Percentiles rank a stretch among this genome's conserved stretches.
Conservation (phyloP, 148 eudicot species). For the Nepenthes gracilis region DNA sequence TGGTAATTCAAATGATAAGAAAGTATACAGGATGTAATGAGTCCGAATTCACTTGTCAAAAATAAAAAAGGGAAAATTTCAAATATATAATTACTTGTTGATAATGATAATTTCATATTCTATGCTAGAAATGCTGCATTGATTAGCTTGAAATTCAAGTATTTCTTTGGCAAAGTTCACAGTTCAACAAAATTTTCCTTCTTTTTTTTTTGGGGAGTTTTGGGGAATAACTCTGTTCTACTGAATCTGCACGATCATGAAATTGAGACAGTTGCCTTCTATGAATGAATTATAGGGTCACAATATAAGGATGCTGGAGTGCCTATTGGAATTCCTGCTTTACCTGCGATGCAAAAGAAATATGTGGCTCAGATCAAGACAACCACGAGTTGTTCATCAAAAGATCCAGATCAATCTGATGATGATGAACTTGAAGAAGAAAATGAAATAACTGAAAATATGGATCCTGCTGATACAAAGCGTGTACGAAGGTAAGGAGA, state of each 20-base stretch:
- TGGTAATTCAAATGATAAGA: too few relatives aligned
- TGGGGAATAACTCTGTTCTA: neutral
- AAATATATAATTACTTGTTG: too few relatives aligned
- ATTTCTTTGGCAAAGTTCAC: too few relatives aligned
- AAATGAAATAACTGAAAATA: constrained; percentile 41
- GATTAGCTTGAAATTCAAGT: too few relatives aligned
- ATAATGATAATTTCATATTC: too few relatives aligned
- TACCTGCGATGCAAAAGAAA: constrained; percentile 54
- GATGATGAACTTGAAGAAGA: constrained; percentile 95
- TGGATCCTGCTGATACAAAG: constrained; percentile 68
- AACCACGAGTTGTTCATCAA: constrained; percentile 80
- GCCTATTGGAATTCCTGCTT: constrained; percentile 45
- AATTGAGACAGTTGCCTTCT: neutral
- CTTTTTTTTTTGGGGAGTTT: too few relatives aligned
- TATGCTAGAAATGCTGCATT: too few relatives aligned
- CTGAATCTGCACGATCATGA: neutral
- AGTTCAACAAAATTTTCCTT: too few relatives aligned
- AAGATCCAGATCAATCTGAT: constrained; percentile 78
- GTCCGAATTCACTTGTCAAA: too few relatives aligned
- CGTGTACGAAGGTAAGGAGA: constrained; percentile 63
- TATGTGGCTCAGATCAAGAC: constrained; percentile 50
- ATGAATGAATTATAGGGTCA: constrained; percentile 21
- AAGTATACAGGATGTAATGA: too few relatives aligned
- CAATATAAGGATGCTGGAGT: constrained; percentile 48
- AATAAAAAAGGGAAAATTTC: too few relatives aligned